Percentiles rank a stretch among this genome's conserved stretches.
Conservation (phyloP, 148 eudicot species). For the Drosera capensis region DNA sequence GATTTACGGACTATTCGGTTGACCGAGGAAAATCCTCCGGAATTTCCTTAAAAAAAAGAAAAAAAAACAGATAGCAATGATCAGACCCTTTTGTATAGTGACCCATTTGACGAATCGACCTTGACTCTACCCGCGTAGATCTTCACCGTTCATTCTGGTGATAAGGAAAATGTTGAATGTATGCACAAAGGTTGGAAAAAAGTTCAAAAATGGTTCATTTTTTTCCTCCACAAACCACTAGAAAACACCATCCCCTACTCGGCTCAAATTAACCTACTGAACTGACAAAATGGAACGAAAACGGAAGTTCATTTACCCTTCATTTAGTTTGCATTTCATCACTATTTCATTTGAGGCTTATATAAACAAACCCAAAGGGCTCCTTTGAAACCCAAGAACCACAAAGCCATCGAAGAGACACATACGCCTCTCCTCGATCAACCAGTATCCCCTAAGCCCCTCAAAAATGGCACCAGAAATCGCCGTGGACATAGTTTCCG, state of each 20-base stretch:
- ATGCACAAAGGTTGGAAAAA: neutral
- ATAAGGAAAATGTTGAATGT: neutral
- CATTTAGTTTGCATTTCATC: constrained; percentile 1
- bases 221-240: neutral
- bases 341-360: neutral
- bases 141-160: neutral
- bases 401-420: no score
- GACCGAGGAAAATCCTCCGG: no score
- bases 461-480: neutral
- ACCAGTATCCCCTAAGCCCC: no score
- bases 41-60: neutral
- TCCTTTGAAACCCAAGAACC: no score
- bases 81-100: neutral
- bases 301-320: neutral
- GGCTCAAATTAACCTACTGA: neutral
- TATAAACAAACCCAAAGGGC: neutral
- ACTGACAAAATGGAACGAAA: neutral
- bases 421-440: no score
- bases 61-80: neutral
- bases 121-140: neutral
- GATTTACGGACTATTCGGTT: no score
- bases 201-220: neutral
- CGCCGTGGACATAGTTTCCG: neutral
- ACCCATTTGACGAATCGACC: neutral
- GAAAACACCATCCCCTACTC: neutral